phyloP scores from a whole-genome alignment of 2,329 filamentous ascomycete species.

The Epichloe glyceriae region DNA sequence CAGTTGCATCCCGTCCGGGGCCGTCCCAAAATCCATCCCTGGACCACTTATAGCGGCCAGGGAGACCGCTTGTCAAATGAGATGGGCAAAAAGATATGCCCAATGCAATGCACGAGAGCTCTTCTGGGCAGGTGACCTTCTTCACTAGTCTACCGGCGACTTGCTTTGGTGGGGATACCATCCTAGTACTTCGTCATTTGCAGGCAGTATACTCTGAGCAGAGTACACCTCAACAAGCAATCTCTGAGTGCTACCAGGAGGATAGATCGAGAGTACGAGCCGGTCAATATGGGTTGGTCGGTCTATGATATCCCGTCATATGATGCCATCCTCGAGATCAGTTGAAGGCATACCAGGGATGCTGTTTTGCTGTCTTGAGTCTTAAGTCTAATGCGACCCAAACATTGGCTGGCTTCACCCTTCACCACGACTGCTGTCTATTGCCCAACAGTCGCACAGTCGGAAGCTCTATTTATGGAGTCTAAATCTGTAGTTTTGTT shows the following conservation, averaged over 20 bases:
- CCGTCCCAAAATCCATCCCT: not conserved
- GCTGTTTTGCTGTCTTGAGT: not conserved
- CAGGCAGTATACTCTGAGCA: no score
- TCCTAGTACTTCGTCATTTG: not conserved
- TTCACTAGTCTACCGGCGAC: not conserved
- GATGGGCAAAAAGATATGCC: not conserved
- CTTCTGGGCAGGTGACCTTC: slow-evolving; percentile 6
- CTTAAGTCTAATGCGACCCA: not conserved
- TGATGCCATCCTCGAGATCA: slow-evolving; percentile 1
- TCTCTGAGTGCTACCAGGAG: no score
- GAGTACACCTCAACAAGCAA: no score
- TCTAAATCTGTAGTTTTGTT: no score
- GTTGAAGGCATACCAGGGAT: not conserved
- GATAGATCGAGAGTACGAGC: not conserved
- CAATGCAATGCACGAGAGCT: not conserved
- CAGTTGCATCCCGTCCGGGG: not conserved
- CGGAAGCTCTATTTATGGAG: not conserved
- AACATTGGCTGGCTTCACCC: not conserved
- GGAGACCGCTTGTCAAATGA: not conserved
- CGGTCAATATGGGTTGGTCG: not conserved
- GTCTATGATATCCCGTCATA: slow-evolving; percentile 2
- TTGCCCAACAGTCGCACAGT: not conserved
- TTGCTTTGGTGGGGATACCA: not conserved
- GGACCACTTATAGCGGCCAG: not conserved
- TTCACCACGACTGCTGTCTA: not conserved